Conservation (phyloP, 306 rosid genomes). For the Glycine tomentella region DNA sequence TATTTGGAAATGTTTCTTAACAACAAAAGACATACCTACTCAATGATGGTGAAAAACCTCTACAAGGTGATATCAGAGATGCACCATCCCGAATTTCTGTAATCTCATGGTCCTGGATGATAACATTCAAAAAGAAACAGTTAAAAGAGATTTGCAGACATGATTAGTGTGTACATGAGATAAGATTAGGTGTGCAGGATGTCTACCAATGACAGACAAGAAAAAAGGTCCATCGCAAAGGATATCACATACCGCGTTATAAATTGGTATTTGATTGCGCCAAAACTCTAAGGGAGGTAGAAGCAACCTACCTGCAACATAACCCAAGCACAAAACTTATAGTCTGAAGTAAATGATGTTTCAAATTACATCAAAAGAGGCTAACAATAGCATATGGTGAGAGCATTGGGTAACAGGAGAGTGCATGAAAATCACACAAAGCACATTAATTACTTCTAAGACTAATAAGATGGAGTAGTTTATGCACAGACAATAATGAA, state of each 20-base stretch:
- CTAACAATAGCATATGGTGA: slow-evolving; percentile 3
- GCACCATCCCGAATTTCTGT: slow-evolving; percentile 60
- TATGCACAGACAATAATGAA: background rate
- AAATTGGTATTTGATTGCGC: slow-evolving; percentile 81
- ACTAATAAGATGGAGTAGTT: background rate
- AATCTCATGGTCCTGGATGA: slow-evolving; percentile 60
- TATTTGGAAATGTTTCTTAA: slow-evolving; percentile 20
- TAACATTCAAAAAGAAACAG: slow-evolving; percentile 26
- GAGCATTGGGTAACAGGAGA: background rate
- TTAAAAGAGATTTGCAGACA: background rate
- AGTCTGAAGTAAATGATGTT: slow-evolving; percentile 17
- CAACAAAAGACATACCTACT: slow-evolving; percentile 10
- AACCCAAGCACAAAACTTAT: slow-evolving; percentile 7
- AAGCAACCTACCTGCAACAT: slow-evolving; percentile 72
- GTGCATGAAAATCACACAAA: slow-evolving; percentile 4
- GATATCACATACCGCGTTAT: slow-evolving; percentile 64
- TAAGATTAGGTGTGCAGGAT: slow-evolving; percentile 13
- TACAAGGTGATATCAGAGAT: slow-evolving; percentile 41
- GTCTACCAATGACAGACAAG: background rate
- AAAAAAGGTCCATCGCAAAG: slow-evolving; percentile 10
- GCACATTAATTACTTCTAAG: slow-evolving; percentile 3
- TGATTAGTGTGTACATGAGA: background rate
- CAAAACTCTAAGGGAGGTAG: slow-evolving; percentile 81
- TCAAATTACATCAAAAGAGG: slow-evolving; percentile 13
- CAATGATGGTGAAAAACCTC: slow-evolving; percentile 52